Percentiles rank a stretch among this genome's conserved stretches.
Conservation (phyloP, 345 rosid species). For the Lepidium aucheri region DNA sequence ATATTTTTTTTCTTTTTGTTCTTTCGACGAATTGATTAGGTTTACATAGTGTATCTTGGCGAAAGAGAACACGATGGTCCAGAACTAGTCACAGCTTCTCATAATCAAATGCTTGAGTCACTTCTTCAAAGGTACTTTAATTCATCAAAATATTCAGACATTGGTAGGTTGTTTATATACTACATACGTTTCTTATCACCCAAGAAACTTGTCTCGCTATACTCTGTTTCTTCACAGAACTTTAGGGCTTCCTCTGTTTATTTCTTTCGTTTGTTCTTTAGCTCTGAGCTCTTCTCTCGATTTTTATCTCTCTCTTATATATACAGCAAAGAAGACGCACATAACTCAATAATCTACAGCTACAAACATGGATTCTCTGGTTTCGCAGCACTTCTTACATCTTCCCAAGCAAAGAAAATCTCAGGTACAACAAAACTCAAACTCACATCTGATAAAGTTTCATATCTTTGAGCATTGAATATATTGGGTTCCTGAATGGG, state of each 20-base stretch:
- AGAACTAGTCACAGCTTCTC: slow-evolving; percentile 25
- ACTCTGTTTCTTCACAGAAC: background rate
- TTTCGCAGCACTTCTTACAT: slow-evolving; percentile 43
- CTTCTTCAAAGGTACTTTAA: slow-evolving; percentile 33
- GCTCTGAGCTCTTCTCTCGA: background rate
- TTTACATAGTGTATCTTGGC: slow-evolving; percentile 42
- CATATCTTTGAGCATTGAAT: background rate
- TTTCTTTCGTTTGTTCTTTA: background rate
- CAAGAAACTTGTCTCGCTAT: background rate
- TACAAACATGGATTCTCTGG: slow-evolving; percentile 45
- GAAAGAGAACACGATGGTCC: slow-evolving; percentile 35
- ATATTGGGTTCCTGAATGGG: background rate
- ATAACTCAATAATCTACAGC: slow-evolving; percentile 40
- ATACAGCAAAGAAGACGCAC: slow-evolving; percentile 34
- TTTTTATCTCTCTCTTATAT: background rate
- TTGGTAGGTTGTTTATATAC: background rate
- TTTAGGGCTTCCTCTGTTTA: background rate
- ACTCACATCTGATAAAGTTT: background rate
- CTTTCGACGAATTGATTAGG: slow-evolving; percentile 1
- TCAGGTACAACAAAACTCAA: slow-evolving; percentile 25
- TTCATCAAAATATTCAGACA: background rate
- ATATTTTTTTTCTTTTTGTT: background rate
- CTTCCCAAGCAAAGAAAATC: slow-evolving; percentile 31
- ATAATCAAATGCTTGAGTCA: slow-evolving; percentile 33
- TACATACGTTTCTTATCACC: background rate